Evolutionary conservation across 2,329 filamentous ascomycete genomes (phyloP).

Genomic region (Fusarium tjaetaba): DNA sequence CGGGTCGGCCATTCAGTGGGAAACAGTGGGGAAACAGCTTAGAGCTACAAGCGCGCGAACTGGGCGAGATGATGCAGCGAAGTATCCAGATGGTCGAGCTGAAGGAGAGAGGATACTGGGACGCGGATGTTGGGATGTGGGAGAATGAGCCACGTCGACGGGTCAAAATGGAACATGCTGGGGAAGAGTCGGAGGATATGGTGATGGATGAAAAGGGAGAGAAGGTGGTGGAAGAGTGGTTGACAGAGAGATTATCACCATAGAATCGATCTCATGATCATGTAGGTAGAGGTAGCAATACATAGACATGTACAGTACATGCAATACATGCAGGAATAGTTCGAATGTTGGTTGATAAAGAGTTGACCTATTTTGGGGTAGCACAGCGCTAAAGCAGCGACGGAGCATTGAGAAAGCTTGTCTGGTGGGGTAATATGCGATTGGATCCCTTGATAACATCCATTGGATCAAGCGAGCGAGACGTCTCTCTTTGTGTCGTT

Average conservation of each 20-base stretch:
- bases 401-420: constrained; percentile 37
- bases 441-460: not conserved
- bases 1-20: constrained; percentile 30
- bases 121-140: constrained; percentile 50
- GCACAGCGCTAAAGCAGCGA: constrained; percentile 24
- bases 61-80: constrained; percentile 59
- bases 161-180: constrained; percentile 53
- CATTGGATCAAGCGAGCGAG: not conserved
- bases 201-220: constrained; percentile 45
- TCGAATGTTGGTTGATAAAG: not conserved
- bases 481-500: not conserved
- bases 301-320: not conserved
- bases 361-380: not conserved
- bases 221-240: constrained; percentile 45
- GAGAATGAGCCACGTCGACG: constrained; percentile 49
- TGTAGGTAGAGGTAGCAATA: not conserved
- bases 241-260: constrained; percentile 34
- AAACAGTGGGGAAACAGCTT: constrained; percentile 55
- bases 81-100: constrained; percentile 60
- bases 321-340: not conserved
- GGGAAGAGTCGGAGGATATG: constrained; percentile 41
- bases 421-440: constrained; percentile 23
- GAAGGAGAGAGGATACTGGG: constrained; percentile 54
- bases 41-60: constrained; percentile 56
- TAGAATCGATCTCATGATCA: not conserved